phyloP scores from a whole-genome alignment of 78 protist genomes.

The Emiliania huxleyi region DNA sequence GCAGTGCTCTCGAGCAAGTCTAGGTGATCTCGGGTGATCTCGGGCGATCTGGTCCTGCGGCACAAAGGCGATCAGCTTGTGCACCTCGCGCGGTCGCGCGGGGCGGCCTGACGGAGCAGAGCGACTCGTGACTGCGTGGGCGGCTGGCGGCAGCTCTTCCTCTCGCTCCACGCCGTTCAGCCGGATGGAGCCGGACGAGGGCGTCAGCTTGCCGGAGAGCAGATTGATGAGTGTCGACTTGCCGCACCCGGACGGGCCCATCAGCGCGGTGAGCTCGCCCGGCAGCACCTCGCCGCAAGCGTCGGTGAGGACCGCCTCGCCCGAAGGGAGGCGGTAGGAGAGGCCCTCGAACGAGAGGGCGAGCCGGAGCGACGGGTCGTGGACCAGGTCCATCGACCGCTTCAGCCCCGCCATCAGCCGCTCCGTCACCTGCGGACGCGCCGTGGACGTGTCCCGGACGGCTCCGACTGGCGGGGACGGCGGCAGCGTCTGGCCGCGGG shows the following conservation, averaged over 20 bases:
- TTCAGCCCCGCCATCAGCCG: not conserved
- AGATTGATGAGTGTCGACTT: constrained; percentile 47
- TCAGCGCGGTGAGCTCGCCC: constrained; percentile 16
- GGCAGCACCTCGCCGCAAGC: not conserved
- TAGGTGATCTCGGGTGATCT: no score
- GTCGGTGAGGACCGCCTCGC: not conserved
- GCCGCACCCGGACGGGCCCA: constrained; percentile 82
- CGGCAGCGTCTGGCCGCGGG: no score
- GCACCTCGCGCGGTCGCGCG: not conserved
- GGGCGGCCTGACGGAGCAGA: no score
- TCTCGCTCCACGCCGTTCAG: no score
- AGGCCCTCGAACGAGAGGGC: not conserved
- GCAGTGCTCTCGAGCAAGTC: no score
- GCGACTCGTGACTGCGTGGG: no score
- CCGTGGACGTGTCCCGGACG: no score
- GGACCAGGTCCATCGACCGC: not conserved
- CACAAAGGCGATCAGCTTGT: not conserved
- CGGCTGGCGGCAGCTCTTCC: no score
- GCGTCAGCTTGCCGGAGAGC: not conserved
- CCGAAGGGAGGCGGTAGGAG: not conserved
- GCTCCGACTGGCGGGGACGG: no score
- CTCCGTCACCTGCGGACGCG: no score
- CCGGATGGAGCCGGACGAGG: not conserved
- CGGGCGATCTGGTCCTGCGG: no score
- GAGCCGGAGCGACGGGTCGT: not conserved